Conservation (phyloP, 352 stramenopile genomes). For the Phytophthora niederhauseri region DNA sequence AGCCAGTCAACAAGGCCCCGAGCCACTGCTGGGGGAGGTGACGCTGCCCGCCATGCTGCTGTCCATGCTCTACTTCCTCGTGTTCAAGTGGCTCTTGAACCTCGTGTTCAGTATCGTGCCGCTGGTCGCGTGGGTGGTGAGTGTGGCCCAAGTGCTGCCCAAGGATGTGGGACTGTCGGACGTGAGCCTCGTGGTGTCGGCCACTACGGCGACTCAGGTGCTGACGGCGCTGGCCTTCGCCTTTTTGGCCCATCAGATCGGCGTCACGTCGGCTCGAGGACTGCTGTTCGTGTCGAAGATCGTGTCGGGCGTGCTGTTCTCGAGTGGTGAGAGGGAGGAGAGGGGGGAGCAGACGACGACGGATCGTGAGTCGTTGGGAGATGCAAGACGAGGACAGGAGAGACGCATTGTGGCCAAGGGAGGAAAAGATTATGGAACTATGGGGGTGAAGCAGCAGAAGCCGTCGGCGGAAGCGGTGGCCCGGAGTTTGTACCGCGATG, state of each 20-base stretch:
- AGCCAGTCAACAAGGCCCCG: neutral
- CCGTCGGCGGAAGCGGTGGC: slow-evolving; percentile 34
- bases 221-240: slow-evolving; percentile 58
- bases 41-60: slow-evolving; percentile 66
- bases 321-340: slow-evolving; percentile 5
- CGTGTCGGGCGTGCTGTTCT: slow-evolving; percentile 50
- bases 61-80: slow-evolving; percentile 71
- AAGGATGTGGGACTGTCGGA: slow-evolving; percentile 14
- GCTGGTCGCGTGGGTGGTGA: slow-evolving; percentile 51
- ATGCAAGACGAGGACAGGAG: slow-evolving; percentile 6
- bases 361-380: neutral
- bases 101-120: slow-evolving; percentile 58
- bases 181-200: slow-evolving; percentile 28
- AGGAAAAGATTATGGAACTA: slow-evolving; percentile 24
- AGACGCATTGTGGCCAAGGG: neutral
- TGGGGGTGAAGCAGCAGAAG: slow-evolving; percentile 25
- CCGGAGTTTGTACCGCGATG: slow-evolving; percentile 28
- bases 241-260: slow-evolving; percentile 70
- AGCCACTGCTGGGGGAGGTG: slow-evolving; percentile 40
- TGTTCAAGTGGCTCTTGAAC: slow-evolving; percentile 72
- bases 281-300: slow-evolving; percentile 59
- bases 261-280: slow-evolving; percentile 45
- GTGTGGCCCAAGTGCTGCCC: slow-evolving; percentile 47
- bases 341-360: slow-evolving; percentile 4
- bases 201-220: slow-evolving; percentile 23